phyloP scores from a whole-genome alignment of 768 basidiomycete genomes.

The Podaxis sp. region DNA sequence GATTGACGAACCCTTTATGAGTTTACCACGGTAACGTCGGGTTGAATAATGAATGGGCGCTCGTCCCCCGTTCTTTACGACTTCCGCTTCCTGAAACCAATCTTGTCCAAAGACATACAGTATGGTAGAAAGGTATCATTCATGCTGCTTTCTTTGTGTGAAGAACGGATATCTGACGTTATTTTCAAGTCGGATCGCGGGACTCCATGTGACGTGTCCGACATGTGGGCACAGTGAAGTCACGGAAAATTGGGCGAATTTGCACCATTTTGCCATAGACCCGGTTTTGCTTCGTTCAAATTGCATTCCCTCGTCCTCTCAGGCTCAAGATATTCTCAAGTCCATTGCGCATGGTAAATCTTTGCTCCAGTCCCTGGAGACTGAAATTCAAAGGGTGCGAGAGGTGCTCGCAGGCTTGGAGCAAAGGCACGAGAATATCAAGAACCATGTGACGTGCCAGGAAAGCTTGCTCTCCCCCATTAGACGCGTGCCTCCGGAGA shows the following conservation, averaged over 20 bases:
- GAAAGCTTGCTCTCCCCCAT: slow-evolving; percentile 16
- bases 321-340: not conserved
- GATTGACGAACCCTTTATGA: not conserved
- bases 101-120: not conserved
- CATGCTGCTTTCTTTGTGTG: not conserved
- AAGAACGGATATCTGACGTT: not conserved
- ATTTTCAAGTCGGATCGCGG: not conserved
- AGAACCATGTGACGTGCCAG: slow-evolving; percentile 14
- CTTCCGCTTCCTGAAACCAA: not conserved
- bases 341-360: not conserved
- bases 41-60: not conserved
- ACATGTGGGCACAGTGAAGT: not conserved
- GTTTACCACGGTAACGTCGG: not conserved
- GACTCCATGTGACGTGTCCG: not conserved
- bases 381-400: slow-evolving; percentile 9
- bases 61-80: not conserved
- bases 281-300: not conserved
- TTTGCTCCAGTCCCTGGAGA: slow-evolving; percentile 6
- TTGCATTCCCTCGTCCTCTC: not conserved
- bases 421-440: not conserved
- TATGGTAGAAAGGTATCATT: not conserved
- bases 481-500: slow-evolving; percentile 19
- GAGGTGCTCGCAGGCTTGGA: slow-evolving; percentile 11
- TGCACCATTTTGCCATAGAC: not conserved
- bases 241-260: not conserved